Conservation (phyloP, 306 rosid species). For the Lagenaria siceraria region DNA sequence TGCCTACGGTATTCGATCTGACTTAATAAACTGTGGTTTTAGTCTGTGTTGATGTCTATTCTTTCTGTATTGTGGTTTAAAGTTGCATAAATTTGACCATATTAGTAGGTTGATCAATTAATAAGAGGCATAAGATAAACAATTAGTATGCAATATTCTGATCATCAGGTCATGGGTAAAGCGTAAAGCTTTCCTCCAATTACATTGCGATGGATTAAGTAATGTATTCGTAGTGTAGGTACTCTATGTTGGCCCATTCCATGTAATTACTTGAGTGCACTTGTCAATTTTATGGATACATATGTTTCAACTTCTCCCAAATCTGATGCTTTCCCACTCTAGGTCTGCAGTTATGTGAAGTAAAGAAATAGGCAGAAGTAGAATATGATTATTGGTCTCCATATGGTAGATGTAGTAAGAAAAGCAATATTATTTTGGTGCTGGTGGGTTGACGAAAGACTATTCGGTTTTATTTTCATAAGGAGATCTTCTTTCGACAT, state of each 20-base stretch:
- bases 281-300: not conserved
- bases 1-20: constrained; percentile 59
- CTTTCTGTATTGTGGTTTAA: not conserved
- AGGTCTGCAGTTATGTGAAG: not conserved
- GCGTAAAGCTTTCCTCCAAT: not conserved
- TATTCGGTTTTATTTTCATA: not conserved
- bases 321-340: not conserved
- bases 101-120: not conserved
- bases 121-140: not conserved
- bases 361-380: not conserved
- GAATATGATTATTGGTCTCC: not conserved
- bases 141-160: not conserved
- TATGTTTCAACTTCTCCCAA: not conserved
- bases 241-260: not conserved
- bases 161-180: not conserved
- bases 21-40: not conserved
- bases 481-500: not conserved
- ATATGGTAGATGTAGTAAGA: not conserved
- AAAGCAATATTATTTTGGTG: not conserved
- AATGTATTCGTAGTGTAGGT: not conserved
- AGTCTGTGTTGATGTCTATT: not conserved
- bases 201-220: not conserved
- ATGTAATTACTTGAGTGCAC: not conserved
- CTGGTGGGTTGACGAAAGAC: not conserved
- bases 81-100: not conserved